A percentile compares a stretch with the other conserved stretches of the same genome.
These are phyloP conservation scores for Stachybotrys chartarum DNA, from an alignment of 2,329 filamentous ascomycete genomes.

Conservation along the genomic window DNA sequence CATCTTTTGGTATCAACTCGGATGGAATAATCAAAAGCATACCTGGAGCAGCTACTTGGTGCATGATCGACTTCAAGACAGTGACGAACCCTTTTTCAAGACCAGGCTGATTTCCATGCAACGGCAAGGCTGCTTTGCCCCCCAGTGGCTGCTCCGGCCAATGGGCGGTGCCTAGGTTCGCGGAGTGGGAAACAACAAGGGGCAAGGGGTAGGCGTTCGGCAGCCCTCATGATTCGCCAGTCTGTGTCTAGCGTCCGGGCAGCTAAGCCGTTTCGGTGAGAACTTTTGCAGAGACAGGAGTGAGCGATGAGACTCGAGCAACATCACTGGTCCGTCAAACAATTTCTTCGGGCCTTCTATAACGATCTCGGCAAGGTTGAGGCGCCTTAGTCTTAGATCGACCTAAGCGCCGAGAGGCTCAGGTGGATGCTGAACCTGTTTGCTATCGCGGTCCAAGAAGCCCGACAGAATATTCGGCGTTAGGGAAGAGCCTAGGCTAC, in stretches of 20 bases:
- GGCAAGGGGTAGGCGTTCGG: not conserved
- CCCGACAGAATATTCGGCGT: not conserved
- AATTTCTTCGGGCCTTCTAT: not conserved
- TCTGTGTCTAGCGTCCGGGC: not conserved
- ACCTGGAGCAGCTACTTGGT: not conserved
- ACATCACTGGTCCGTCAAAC: not conserved
- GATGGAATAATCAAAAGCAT: not conserved
- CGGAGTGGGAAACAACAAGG: not conserved
- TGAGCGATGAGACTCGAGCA: not conserved
- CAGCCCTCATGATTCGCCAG: not conserved
- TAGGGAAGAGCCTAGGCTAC: not conserved
- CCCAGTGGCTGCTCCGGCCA: not conserved
- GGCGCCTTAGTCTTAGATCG: not conserved
- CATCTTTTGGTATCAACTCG: too few species aligned
- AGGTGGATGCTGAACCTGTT: not conserved
- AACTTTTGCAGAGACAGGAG: not conserved
- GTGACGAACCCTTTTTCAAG: not conserved
- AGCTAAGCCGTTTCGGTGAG: not conserved
- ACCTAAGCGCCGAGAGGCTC: not conserved
- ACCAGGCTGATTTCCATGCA: not conserved
- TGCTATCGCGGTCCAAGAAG: not conserved
- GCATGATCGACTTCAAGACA: not conserved
- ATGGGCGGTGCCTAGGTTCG: not conserved
- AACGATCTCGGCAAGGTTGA: not conserved
- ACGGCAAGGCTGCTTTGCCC: not conserved